A percentile compares a stretch with the other conserved stretches of the same genome.
phyloP scores from a whole-genome alignment of 495 filamentous ascomycete species.

The Cladorrhinum samala region DNA sequence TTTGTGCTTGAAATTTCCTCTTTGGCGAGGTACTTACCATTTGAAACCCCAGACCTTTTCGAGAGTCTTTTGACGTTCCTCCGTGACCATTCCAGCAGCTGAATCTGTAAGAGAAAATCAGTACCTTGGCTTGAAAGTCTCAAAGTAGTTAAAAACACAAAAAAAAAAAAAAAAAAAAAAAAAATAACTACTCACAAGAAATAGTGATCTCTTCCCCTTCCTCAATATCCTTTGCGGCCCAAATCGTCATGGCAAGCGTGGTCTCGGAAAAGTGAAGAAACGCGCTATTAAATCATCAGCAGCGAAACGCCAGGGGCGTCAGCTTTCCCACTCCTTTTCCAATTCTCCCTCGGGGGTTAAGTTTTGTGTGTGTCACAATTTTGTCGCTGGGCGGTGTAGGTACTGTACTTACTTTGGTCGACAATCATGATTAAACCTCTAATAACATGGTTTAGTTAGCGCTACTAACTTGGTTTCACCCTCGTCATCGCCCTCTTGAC shows the following conservation, averaged over 20 bases:
- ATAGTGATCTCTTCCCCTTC: conserved; percentile 35
- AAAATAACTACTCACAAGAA: conserved; percentile 34
- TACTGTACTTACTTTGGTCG: conserved; percentile 25
- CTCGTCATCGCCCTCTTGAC: no score
- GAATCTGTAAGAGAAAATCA: conserved; percentile 20
- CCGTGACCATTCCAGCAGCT: conserved; percentile 19
- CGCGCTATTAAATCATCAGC: conserved; percentile 23
- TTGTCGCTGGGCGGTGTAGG: neutral
- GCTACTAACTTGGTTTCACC: no score
- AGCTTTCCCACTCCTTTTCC: neutral
- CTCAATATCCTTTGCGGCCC: conserved; percentile 30
- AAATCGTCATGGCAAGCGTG: conserved; percentile 27
- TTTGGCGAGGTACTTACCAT: no score
- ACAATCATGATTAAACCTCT: conserved; percentile 35
- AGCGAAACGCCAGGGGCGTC: no score
- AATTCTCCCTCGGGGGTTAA: no score
- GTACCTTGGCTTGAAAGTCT: no score
- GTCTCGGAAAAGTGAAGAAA: conserved; percentile 29
- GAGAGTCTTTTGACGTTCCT: conserved; percentile 24
- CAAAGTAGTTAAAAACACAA: no score
- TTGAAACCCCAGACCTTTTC: conserved; percentile 29
- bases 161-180: no score
- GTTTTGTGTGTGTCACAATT: neutral
- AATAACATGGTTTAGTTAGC: no score
- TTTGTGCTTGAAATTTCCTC: no score